Evolutionary conservation across 495 filamentous ascomycete species (phyloP).

Genomic region (Letharia lupina): DNA sequence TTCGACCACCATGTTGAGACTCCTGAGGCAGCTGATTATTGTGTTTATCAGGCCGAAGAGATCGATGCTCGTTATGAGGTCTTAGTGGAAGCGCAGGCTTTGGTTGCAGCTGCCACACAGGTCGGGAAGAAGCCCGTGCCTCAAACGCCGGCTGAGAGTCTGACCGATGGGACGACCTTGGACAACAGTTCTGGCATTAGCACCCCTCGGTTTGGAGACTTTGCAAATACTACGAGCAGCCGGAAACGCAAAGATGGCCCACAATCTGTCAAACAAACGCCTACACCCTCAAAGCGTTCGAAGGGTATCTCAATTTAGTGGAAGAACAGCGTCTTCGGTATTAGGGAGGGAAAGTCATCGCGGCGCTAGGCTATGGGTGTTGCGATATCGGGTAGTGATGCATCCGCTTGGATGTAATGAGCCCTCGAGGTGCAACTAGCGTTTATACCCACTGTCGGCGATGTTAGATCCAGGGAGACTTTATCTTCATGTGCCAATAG

Average conservation of each 20-base stretch:
- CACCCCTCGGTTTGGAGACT: slow-evolving; percentile 26
- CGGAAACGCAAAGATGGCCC: slow-evolving; percentile 19
- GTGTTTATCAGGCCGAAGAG: slow-evolving; percentile 17
- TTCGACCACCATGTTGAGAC: slow-evolving; percentile 31
- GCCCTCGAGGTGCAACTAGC: neutral
- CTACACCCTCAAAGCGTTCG: slow-evolving; percentile 2
- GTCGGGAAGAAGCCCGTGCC: slow-evolving; percentile 11
- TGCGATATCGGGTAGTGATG: neutral
- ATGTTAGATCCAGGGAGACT: neutral
- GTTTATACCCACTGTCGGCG: neutral
- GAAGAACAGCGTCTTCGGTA: neutral
- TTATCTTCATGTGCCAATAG: neutral
- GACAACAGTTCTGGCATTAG: slow-evolving; percentile 27
- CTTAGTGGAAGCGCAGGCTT: slow-evolving; percentile 19
- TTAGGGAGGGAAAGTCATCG: neutral
- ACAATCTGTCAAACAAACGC: slow-evolving; percentile 1
- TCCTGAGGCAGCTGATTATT: slow-evolving; percentile 27
- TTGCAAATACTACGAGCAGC: slow-evolving; percentile 17
- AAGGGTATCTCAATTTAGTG: neutral
- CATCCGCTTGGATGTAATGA: neutral
- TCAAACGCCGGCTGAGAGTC: slow-evolving; percentile 24
- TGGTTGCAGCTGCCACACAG: slow-evolving; percentile 15
- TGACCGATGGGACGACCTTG: slow-evolving; percentile 37
- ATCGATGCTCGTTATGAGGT: slow-evolving; percentile 24
- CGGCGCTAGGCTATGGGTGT: neutral